A percentile compares a stretch with the other conserved stretches of the same genome.
These are phyloP conservation scores for Cichorium intybus DNA, from an alignment of 140 eudicot genomes.

Conservation along the genomic window DNA sequence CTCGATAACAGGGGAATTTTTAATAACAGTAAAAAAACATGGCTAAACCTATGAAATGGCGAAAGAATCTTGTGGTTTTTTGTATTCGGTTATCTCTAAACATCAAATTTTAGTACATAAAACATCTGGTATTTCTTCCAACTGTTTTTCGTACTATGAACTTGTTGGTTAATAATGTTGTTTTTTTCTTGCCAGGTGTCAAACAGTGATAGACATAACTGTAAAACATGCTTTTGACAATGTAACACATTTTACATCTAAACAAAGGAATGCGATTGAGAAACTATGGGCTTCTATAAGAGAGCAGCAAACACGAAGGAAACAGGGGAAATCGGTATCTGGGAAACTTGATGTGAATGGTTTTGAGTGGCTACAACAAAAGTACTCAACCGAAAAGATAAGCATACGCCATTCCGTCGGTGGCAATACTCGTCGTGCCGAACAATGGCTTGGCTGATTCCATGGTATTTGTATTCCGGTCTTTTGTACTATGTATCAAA, in stretches of 20 bases:
- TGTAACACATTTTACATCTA: conserved; percentile 57
- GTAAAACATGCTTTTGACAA: conserved; percentile 91
- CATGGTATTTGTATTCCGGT: neutral
- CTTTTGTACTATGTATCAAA: neutral
- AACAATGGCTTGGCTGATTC: conserved; percentile 91
- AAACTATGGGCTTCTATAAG: conserved; percentile 85
- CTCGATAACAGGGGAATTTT: too few relatives aligned
- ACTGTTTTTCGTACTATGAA: neutral
- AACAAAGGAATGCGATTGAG: conserved; percentile 76
- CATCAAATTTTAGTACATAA: neutral
- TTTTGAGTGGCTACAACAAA: conserved; percentile 82
- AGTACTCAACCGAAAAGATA: conserved; percentile 81
- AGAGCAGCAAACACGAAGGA: conserved; percentile 81
- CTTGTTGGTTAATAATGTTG: neutral
- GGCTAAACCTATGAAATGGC: too few relatives aligned
- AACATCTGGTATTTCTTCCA: neutral
- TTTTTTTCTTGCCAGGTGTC: conserved; percentile 67
- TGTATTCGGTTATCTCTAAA: neutral
- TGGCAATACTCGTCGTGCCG: conserved; percentile 63
- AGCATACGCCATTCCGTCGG: conserved; percentile 90
- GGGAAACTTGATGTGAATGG: conserved; percentile 95
- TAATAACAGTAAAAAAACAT: too few relatives aligned
- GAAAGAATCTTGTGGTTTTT: neutral
- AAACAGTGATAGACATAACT: conserved; percentile 86
- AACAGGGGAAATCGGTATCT: conserved; percentile 88